A percentile compares a stretch with the other conserved stretches of the same genome.
Evolutionary conservation across 164 flowering plant genomes (phyloP).

Genomic region (Stephania yunnanensis): DNA sequence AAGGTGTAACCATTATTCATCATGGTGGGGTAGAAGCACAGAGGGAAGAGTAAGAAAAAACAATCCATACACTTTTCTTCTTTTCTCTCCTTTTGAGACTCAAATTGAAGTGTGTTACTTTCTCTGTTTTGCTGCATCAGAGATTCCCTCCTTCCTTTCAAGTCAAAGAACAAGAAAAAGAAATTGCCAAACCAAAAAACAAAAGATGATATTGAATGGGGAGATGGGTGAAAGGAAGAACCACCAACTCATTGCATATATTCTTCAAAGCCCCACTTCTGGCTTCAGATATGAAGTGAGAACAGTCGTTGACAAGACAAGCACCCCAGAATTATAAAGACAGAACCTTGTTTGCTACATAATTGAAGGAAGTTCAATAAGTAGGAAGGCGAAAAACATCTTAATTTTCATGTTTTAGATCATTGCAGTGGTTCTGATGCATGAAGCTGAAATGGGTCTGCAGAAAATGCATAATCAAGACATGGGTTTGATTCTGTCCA

Average conservation of each 20-base stretch:
- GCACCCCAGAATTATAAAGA: slow-evolving; percentile 32
- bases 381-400: slow-evolving; percentile 6
- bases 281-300: slow-evolving; percentile 76
- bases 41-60: slow-evolving; percentile 46
- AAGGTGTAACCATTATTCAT: slow-evolving; percentile 55
- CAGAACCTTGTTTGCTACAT: slow-evolving; percentile 15
- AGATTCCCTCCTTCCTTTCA: slow-evolving; percentile 54
- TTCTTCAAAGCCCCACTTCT: slow-evolving; percentile 64
- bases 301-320: slow-evolving; percentile 30
- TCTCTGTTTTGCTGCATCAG: slow-evolving; percentile 52
- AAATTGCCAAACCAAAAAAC: not conserved
- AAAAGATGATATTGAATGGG: slow-evolving; percentile 19
- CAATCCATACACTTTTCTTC: slow-evolving; percentile 41
- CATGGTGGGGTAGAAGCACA: slow-evolving; percentile 46
- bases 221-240: slow-evolving; percentile 32
- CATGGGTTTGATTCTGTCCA: slow-evolving; percentile 60
- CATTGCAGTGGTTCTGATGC: not conserved
- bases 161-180: slow-evolving; percentile 34
- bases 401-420: slow-evolving; percentile 6
- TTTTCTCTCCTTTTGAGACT: slow-evolving; percentile 68
- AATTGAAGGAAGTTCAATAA: slow-evolving; percentile 15
- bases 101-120: slow-evolving; percentile 49
- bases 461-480: slow-evolving; percentile 40
- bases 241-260: slow-evolving; percentile 72
- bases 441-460: slow-evolving; percentile 27